These are phyloP conservation scores for Sarocladium strictum DNA, from an alignment of 2,329 filamentous ascomycete species.

Conservation along the genomic window DNA sequence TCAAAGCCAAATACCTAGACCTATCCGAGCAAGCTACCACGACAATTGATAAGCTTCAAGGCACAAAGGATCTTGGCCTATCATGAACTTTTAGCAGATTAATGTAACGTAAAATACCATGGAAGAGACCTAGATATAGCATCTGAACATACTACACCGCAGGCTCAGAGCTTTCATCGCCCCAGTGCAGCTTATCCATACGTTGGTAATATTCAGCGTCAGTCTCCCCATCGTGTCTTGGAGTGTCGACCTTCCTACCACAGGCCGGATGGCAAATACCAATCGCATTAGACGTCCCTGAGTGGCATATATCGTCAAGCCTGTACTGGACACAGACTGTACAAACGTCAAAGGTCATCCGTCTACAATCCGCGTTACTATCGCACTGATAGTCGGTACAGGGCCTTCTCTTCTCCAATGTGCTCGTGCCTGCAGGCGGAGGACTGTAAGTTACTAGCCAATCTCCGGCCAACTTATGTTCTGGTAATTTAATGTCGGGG, in stretches of 20 bases:
- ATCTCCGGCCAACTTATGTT: slow-evolving; percentile 9
- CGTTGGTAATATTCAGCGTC: slow-evolving; percentile 1
- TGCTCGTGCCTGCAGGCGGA: neutral
- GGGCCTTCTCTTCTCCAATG: neutral
- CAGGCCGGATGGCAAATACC: slow-evolving; percentile 3
- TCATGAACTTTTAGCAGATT: no score
- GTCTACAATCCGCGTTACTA: neutral
- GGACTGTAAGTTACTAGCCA: slow-evolving; percentile 12
- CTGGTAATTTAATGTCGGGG: slow-evolving; percentile 10
- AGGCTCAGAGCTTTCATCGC: neutral
- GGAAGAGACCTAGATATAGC: no score
- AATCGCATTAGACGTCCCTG: neutral
- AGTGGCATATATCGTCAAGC: neutral
- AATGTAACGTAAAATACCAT: no score
- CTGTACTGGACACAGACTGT: neutral
- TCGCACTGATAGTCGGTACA: neutral
- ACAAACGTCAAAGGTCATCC: neutral
- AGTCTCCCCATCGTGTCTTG: slow-evolving; percentile 2
- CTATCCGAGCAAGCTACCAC: no score
- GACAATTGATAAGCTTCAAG: no score
- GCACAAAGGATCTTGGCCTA: no score
- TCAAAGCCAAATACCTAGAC: no score
- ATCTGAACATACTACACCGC: neutral
- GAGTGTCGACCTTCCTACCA: neutral
- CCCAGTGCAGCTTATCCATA: slow-evolving; percentile 6